A percentile compares a stretch with the other conserved stretches of the same genome.
Evolutionary conservation across 169 alveolate genomes (phyloP).

Genomic region (Cryptosporidium viatorum): DNA sequence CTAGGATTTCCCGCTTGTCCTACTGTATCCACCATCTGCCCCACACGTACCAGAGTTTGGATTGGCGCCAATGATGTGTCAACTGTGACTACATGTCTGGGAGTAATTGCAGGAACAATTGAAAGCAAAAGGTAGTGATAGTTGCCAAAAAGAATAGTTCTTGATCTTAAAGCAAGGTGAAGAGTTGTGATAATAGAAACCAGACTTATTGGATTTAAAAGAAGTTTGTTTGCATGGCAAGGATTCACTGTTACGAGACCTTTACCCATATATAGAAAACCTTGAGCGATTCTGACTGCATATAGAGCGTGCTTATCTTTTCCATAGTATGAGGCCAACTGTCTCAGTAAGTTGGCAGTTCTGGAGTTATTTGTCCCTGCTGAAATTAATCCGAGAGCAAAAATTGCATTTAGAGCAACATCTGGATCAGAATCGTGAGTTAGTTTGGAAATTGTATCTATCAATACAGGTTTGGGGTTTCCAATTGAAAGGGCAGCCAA

Average conservation of each 20-base stretch:
- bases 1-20: constrained; percentile 98
- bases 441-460: constrained; percentile 91
- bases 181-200: constrained; percentile 93
- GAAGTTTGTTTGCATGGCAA: constrained; percentile 94
- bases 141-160: constrained; percentile 87
- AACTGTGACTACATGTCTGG: constrained; percentile 88
- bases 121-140: constrained; percentile 93
- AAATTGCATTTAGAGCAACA: constrained; percentile 94
- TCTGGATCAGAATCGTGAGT: constrained; percentile 97
- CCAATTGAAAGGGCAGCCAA: constrained; percentile 95
- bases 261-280: constrained; percentile 95
- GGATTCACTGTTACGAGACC: constrained; percentile 91
- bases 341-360: constrained; percentile 94
- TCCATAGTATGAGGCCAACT: constrained; percentile 93
- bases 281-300: constrained; percentile 95
- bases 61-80: constrained; percentile 92
- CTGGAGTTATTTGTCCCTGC: constrained; percentile 97
- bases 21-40: constrained; percentile 95
- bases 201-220: constrained; percentile 92
- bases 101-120: constrained; percentile 93
- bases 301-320: constrained; percentile 94
- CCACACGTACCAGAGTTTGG: constrained; percentile 90
- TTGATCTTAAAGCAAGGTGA: constrained; percentile 90
- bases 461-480: constrained; percentile 91
- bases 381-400: constrained; percentile 96